phyloP scores from a whole-genome alignment of 371 early-diverging fungal genomes.

The Rhizopus arrhizus region DNA sequence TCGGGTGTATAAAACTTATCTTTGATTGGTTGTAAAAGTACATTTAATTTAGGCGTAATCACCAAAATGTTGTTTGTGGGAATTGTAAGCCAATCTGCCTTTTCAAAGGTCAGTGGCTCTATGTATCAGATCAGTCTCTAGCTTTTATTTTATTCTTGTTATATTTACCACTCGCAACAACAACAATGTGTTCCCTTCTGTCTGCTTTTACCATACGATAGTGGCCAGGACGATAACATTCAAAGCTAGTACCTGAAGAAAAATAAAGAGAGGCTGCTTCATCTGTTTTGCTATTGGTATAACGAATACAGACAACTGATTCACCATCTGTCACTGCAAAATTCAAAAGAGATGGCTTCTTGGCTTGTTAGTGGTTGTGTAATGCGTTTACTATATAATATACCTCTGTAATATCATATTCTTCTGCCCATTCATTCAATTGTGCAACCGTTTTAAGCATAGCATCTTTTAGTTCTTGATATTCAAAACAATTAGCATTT shows the following conservation, averaged over 20 bases:
- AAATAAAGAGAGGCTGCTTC: conserved; percentile 83
- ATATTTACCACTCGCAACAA: conserved; percentile 72
- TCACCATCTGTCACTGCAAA: conserved; percentile 90
- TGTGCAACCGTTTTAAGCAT: conserved; percentile 76
- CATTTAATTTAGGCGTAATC: conserved; percentile 77
- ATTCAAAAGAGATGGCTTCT: conserved; percentile 71
- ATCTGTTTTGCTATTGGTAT: conserved; percentile 64
- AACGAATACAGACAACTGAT: conserved; percentile 80
- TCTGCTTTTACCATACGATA: conserved; percentile 83
- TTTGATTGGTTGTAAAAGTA: conserved; percentile 74
- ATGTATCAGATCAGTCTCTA: conserved; percentile 2
- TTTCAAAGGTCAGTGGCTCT: conserved; percentile 86
- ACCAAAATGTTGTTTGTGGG: conserved; percentile 80
- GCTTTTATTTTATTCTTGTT: neutral
- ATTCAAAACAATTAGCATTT: conserved; percentile 49
- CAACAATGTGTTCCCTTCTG: conserved; percentile 81
- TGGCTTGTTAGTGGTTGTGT: neutral
- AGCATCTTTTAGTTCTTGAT: conserved; percentile 66
- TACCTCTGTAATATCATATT: conserved; percentile 58
- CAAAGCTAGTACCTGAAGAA: conserved; percentile 73
- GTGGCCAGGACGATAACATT: conserved; percentile 62
- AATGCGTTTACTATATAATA: neutral
- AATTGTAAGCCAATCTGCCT: conserved; percentile 81
- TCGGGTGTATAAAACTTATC: conserved; percentile 67
- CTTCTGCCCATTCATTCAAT: conserved; percentile 71